phyloP scores from a whole-genome alignment of 2,329 filamentous ascomycete species.

The Pseudocercospora musae region DNA sequence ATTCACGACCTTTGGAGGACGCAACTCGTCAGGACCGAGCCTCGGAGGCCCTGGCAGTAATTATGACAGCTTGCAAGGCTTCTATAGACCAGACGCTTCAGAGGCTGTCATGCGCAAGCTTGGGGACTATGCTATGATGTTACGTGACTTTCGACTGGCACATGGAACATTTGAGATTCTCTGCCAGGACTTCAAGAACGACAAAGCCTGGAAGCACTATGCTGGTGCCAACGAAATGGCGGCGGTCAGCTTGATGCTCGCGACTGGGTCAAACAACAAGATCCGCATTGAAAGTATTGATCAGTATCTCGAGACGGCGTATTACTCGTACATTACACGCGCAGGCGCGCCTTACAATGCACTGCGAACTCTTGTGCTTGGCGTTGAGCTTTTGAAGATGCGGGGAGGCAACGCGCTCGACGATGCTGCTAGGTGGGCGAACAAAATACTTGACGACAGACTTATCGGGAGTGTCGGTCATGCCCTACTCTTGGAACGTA shows the following conservation, averaged over 20 bases:
- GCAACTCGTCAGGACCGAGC: conserved; percentile 53
- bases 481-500: conserved; percentile 78
- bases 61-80: conserved; percentile 74
- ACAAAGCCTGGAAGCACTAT: conserved; percentile 96
- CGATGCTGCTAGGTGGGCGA: conserved; percentile 82
- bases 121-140: conserved; percentile 94
- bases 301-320: conserved; percentile 82
- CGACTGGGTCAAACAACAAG: conserved; percentile 70
- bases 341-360: conserved; percentile 78
- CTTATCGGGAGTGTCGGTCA: conserved; percentile 73
- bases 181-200: conserved; percentile 82
- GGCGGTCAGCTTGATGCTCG: conserved; percentile 76
- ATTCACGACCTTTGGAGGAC: conserved; percentile 77
- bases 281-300: conserved; percentile 77
- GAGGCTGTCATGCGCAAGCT: conserved; percentile 92
- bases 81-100: conserved; percentile 76
- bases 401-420: conserved; percentile 78
- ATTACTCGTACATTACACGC: conserved; percentile 87
- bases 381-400: conserved; percentile 77
- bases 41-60: conserved; percentile 55
- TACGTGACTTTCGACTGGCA: conserved; percentile 91
- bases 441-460: conserved; percentile 72
- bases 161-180: conserved; percentile 89
- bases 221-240: conserved; percentile 95
- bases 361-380: conserved; percentile 70